Base-by-base conservation (phyloP, 2,329 filamentous ascomycete genomes). In the Camillea tinctor region DNA sequence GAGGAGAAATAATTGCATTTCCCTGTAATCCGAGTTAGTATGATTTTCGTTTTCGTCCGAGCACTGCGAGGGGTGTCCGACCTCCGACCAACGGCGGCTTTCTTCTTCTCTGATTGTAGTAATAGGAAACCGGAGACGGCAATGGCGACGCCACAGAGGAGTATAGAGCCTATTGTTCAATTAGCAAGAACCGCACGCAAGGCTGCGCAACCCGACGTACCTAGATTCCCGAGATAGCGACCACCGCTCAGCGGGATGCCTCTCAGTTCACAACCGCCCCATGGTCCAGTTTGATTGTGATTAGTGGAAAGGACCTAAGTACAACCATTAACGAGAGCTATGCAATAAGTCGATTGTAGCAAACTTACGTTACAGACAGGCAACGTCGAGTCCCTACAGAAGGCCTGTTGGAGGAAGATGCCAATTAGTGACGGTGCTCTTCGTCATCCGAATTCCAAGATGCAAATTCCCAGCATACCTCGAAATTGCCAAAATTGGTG, bases 1-100 rank as follows among this genome's bases (percentile, higher is more conserved):
- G 50, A 91, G 64, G 55, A 99, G 85, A 78, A 99, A 98, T 36
- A 97, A 71, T 82, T 99, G 95, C 86, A 99, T 98, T 77, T 99
- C 95, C 76, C 95, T 96, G 71, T 59, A 57, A 1, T 3, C 51
- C 24, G 13, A 52, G 63, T 58, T 13, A 68, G 71, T 72, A 60
- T 56, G 7, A n/a, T 21, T 11, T 22, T n/a, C n/a, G n/a, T n/a
- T 19, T 21, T 40, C 23, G 52, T 11, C 6, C 23, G 23, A 11
- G n/a, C 20, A 40, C 3, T 4, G 19, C 48, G 15, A 58, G 30
- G 23, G 24, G 23, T 26, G 20, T 69, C 83, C 63, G 79, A 96
- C 93, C 93, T 91, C 80, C 95, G 84, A 61, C 95, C 95, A 53
- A 99, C 95, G 58, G 95, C 95, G 58, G 95, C 95, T 75, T 90